phyloP scores from a whole-genome alignment of 345 rosid species.

The Eucalyptus cladocalyx region DNA sequence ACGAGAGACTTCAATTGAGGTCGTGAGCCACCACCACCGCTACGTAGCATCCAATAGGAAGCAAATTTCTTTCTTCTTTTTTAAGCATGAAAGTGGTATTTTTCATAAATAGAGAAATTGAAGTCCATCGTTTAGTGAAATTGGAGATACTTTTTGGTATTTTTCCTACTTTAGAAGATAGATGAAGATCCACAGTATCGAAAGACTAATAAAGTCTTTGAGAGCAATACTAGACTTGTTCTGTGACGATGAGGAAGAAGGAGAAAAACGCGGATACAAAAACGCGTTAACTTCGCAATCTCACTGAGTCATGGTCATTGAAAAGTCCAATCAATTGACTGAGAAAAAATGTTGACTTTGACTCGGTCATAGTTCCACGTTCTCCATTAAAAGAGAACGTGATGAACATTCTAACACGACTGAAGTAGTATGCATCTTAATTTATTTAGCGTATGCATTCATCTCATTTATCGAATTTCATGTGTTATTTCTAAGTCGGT shows the following conservation, averaged over 20 bases:
- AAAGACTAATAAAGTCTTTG: not conserved
- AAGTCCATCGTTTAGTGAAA: not conserved
- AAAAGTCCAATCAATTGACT: not conserved
- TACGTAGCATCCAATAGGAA: not conserved
- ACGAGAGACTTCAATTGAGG: not conserved
- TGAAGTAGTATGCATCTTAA: not conserved
- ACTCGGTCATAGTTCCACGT: not conserved
- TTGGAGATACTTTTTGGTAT: not conserved
- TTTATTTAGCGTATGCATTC: not conserved
- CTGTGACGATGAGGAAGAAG: not conserved
- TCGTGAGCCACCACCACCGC: not conserved
- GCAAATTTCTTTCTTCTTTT: not conserved
- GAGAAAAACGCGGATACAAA: not conserved
- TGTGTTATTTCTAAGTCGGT: not conserved
- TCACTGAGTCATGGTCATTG: not conserved
- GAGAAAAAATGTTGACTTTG: not conserved
- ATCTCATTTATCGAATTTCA: not conserved
- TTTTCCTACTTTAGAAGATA: not conserved
- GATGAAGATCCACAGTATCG: not conserved
- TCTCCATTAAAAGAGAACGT: not conserved
- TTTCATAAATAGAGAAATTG: not conserved
- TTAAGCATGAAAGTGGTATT: not conserved
- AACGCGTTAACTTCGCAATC: not conserved
- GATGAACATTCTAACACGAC: not conserved
- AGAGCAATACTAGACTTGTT: not conserved